Conservation (phyloP, 2,329 filamentous ascomycete species). For the Trichophyton benhamiae region DNA sequence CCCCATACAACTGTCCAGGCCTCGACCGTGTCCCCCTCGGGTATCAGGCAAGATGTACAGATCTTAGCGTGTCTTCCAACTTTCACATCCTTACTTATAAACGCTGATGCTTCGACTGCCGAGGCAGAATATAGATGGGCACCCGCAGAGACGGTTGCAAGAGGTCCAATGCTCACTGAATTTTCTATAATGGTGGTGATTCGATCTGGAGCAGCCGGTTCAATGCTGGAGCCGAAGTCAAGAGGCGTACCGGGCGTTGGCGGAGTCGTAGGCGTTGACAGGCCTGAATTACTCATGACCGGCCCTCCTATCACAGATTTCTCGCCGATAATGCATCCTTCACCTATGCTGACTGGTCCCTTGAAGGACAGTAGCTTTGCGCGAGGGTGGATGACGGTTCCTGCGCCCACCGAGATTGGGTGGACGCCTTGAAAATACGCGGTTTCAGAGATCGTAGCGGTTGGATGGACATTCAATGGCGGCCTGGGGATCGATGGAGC, state of each 20-base stretch:
- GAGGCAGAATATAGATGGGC: slow-evolving; percentile 29
- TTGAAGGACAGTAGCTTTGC: slow-evolving; percentile 64
- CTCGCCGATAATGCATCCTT: slow-evolving; percentile 72
- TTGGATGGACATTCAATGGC: slow-evolving; percentile 26
- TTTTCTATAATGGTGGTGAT: slow-evolving; percentile 22
- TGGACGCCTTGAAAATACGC: slow-evolving; percentile 49
- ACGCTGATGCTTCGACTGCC: slow-evolving; percentile 36
- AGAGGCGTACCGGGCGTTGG: background rate
- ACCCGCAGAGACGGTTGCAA: slow-evolving; percentile 26
- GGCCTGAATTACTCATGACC: slow-evolving; percentile 22
- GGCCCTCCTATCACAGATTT: slow-evolving; percentile 33
- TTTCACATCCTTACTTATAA: slow-evolving; percentile 23
- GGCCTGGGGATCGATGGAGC: slow-evolving; percentile 16
- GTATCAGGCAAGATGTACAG: slow-evolving; percentile 50
- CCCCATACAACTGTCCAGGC: slow-evolving; percentile 61
- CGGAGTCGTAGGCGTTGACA: slow-evolving; percentile 2
- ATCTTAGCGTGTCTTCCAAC: slow-evolving; percentile 53
- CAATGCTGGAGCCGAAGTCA: background rate
- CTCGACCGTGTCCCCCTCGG: slow-evolving; percentile 46
- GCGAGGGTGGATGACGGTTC: slow-evolving; percentile 77
- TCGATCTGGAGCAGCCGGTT: background rate
- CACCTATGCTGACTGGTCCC: slow-evolving; percentile 68
- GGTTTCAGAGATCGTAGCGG: slow-evolving; percentile 29
- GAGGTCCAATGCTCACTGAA: slow-evolving; percentile 29
- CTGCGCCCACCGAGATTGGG: slow-evolving; percentile 63